A percentile compares a stretch with the other conserved stretches of the same genome.
phyloP scores from a whole-genome alignment of 306 rosid species.

The Medicago ruthenica region DNA sequence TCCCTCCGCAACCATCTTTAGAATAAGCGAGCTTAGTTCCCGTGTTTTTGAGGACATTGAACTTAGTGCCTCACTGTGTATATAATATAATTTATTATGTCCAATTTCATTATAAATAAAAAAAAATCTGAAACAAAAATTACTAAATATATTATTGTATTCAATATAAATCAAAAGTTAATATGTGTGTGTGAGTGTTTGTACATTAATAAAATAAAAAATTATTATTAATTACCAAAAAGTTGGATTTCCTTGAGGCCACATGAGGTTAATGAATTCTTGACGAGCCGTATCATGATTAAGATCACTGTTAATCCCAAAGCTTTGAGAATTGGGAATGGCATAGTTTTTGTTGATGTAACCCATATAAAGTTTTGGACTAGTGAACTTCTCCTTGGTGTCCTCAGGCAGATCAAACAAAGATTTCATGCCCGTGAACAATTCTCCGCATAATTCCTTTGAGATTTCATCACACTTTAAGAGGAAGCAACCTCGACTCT shows the following conservation, averaged over 20 bases:
- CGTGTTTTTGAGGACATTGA: constrained; percentile 44
- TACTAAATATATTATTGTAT: not conserved
- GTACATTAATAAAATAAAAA: not conserved
- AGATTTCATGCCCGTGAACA: constrained; percentile 42
- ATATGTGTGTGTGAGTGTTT: not conserved
- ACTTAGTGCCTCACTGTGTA: constrained; percentile 47
- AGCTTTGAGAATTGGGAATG: constrained; percentile 52
- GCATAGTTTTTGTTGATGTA: constrained; percentile 31
- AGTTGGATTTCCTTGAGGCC: constrained; percentile 59
- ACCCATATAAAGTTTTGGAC: constrained; percentile 49
- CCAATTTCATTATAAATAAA: too few relatives aligned
- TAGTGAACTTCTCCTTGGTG: constrained; percentile 45
- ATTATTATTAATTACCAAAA: constrained; percentile 48
- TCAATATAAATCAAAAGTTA: too few relatives aligned
- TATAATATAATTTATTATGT: not conserved
- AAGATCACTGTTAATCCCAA: constrained; percentile 49
- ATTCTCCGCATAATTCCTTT: constrained; percentile 14
- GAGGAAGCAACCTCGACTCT: constrained; percentile 47
- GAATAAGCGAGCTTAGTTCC: constrained; percentile 33
- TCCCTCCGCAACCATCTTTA: constrained; percentile 54
- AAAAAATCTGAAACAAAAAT: not conserved
- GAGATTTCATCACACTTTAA: constrained; percentile 30
- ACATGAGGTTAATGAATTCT: constrained; percentile 59
- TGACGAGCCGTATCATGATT: not conserved
- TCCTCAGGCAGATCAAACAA: constrained; percentile 63